Evolutionary conservation across 2,329 filamentous ascomycete genomes (phyloP).

Genomic region (Polytolypa hystricis): DNA sequence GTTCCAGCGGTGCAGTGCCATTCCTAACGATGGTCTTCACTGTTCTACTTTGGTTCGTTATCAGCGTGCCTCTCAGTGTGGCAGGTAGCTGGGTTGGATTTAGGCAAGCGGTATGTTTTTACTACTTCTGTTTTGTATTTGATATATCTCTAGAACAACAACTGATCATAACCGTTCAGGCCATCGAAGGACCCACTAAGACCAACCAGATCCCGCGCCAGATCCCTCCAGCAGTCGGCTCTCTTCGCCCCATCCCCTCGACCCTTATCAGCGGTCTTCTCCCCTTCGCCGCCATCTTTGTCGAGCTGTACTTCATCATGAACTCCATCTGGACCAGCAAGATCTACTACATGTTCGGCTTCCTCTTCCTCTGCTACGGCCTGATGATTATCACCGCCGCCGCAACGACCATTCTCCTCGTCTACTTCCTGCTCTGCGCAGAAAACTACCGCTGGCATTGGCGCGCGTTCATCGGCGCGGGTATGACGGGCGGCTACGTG

Average conservation of each 20-base stretch:
- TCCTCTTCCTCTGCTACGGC: constrained; percentile 93
- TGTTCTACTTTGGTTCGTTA: constrained; percentile 89
- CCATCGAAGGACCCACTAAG: constrained; percentile 69
- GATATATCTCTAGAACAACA: neutral
- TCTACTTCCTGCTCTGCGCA: constrained; percentile 90
- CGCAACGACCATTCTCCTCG: constrained; percentile 82
- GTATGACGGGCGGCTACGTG: constrained; percentile 82
- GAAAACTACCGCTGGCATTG: constrained; percentile 99
- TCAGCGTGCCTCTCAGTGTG: constrained; percentile 83
- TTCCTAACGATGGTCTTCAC: constrained; percentile 96
- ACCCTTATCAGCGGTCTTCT: constrained; percentile 87
- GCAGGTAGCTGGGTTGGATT: constrained; percentile 91
- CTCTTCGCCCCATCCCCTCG: constrained; percentile 75
- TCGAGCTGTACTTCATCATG: constrained; percentile 99
- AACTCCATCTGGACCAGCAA: constrained; percentile 97
- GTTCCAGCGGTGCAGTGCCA: constrained; percentile 85
- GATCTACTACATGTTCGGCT: constrained; percentile 99
- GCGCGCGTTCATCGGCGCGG: constrained; percentile 84
- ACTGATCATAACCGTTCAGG: constrained; percentile 22
- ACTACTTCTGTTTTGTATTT: neutral
- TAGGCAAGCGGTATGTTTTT: constrained; percentile 45
- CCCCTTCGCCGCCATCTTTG: constrained; percentile 93
- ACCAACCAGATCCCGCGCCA: constrained; percentile 98
- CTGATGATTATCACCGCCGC: constrained; percentile 95
- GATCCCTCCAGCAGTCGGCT: constrained; percentile 73